These are phyloP conservation scores for Cytidiella melzeri DNA, from an alignment of 768 basidiomycete genomes.

Conservation along the genomic window DNA sequence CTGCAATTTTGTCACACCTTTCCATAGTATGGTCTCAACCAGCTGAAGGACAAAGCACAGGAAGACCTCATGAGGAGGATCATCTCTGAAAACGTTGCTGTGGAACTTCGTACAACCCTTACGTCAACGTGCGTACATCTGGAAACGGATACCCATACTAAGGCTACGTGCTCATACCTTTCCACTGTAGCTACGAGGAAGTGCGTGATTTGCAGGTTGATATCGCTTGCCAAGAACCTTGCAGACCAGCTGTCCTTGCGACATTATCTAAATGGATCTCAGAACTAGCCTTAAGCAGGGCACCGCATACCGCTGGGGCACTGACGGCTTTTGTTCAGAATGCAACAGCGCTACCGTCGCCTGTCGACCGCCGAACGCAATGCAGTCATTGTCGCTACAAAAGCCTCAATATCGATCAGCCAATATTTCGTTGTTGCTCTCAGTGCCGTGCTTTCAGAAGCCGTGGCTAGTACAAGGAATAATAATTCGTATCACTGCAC, in stretches of 20 bases:
- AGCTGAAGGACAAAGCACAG: conserved; percentile 11
- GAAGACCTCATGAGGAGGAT: conserved; percentile 14
- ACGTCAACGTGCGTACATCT: conserved; percentile 9
- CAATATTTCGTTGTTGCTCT: no score
- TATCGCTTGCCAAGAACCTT: background rate
- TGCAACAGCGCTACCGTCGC: no score
- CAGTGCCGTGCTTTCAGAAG: no score
- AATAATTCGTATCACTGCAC: no score
- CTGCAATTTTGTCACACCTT: background rate
- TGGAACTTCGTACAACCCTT: conserved; percentile 18
- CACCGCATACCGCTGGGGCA: background rate
- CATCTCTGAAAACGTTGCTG: conserved; percentile 13
- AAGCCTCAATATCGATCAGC: no score
- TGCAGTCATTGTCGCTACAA: no score
- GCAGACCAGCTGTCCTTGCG: background rate
- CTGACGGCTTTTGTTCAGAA: background rate
- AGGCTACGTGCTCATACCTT: background rate
- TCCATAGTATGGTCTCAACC: background rate
- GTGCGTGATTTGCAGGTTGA: conserved; percentile 4
- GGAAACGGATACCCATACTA: no score
- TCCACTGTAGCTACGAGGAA: conserved; percentile 1
- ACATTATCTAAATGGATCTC: background rate
- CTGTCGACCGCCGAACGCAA: no score
- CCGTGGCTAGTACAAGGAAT: no score
- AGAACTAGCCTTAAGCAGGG: background rate